Percentiles rank a stretch among this genome's conserved stretches.
phyloP scores from a whole-genome alignment of 176 grass and related monocot genomes.

The Tuctoria greenei region DNA sequence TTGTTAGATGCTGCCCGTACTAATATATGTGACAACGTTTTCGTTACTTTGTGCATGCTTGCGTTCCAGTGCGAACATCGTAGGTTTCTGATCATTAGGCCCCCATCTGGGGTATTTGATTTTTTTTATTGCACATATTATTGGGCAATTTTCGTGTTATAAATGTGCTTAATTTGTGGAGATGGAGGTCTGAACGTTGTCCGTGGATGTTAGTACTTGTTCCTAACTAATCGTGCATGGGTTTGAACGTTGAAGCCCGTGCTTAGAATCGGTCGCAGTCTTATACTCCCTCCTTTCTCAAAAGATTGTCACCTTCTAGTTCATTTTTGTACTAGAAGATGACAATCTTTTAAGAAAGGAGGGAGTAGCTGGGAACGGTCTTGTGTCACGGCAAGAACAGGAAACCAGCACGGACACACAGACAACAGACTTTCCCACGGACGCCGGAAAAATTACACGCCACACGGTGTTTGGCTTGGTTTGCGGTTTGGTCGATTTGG shows the following conservation, averaged over 20 bases:
- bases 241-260: neutral
- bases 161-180: neutral
- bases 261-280: constrained; percentile 10
- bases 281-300: too few species aligned
- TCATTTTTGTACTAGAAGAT: too few species aligned
- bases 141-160: neutral
- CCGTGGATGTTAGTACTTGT: neutral
- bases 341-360: too few species aligned
- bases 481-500: neutral
- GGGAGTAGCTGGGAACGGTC: neutral
- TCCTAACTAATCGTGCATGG: neutral
- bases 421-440: neutral
- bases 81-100: neutral
- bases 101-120: neutral
- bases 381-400: neutral
- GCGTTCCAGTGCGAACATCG: neutral
- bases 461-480: neutral
- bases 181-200: neutral
- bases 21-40: too few species aligned
- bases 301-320: too few species aligned
- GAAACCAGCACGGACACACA: neutral
- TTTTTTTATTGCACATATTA: neutral
- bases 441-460: neutral
- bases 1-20: too few species aligned
- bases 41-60: neutral